Percentiles rank a stretch among this genome's conserved stretches.
These are phyloP conservation scores for Mycena epipterygia DNA, from an alignment of 768 basidiomycete species.

Conservation along the genomic window DNA sequence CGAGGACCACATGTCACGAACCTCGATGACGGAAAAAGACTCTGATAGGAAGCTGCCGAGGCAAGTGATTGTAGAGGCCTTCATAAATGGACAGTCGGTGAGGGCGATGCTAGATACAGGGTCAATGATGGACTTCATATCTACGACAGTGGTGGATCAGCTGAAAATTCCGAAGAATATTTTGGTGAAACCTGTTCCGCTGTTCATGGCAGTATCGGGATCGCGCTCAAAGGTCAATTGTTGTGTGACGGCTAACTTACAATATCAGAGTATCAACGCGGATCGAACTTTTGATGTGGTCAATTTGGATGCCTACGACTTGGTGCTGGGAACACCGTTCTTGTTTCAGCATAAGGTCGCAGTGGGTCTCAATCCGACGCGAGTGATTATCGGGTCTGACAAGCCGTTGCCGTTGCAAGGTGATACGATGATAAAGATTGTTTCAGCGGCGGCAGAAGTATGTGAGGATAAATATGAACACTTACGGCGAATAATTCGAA, in stretches of 20 bases:
- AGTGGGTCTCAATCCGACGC: constrained; percentile 34
- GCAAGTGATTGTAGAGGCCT: constrained; percentile 19
- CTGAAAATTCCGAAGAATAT: constrained; percentile 36
- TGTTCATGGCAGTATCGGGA: constrained; percentile 50
- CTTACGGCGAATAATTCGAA: constrained; percentile 23
- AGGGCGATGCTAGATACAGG: constrained; percentile 30
- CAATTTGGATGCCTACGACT: constrained; percentile 38
- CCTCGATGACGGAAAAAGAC: constrained; percentile 11
- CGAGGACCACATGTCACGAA: constrained; percentile 15
- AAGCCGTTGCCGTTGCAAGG: constrained; percentile 28
- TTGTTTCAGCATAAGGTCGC: constrained; percentile 39
- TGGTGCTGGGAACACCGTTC: constrained; percentile 41
- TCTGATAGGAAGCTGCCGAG: constrained; percentile 7
- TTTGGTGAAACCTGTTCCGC: constrained; percentile 46
- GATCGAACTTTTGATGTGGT: constrained; percentile 36
- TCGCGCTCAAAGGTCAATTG: constrained; percentile 47
- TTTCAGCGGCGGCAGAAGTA: constrained; percentile 22
- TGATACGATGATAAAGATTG: constrained; percentile 6
- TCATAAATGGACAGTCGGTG: constrained; percentile 1
- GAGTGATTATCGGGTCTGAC: constrained; percentile 29
- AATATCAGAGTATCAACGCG: constrained; percentile 43
- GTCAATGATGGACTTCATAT: constrained; percentile 51
- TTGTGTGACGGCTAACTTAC: constrained; percentile 33
- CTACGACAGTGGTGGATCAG: constrained; percentile 47
- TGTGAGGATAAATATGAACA: constrained; percentile 9